Evolutionary conservation across 2,329 filamentous ascomycete genomes (phyloP).

Genomic region (Stylonectria norvegica): DNA sequence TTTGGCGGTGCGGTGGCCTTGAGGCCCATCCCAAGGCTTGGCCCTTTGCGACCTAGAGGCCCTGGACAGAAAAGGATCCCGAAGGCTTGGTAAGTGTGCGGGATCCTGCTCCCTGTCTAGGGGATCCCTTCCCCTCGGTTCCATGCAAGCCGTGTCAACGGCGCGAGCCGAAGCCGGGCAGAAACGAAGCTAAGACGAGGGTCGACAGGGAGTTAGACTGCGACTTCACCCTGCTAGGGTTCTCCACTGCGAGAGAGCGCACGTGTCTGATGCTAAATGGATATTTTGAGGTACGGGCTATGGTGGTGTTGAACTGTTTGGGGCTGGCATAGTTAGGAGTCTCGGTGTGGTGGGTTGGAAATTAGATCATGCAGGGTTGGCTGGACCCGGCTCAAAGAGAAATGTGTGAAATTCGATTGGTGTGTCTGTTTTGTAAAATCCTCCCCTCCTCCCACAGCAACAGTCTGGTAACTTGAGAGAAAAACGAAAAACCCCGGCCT

Average conservation of each 20-base stretch:
- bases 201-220: slow-evolving; percentile 27
- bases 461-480: slow-evolving; percentile 9
- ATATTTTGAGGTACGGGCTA: slow-evolving; percentile 16
- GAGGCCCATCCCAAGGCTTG: slow-evolving; percentile 6
- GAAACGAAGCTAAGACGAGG: slow-evolving; percentile 31
- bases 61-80: slow-evolving; percentile 18
- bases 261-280: slow-evolving; percentile 37
- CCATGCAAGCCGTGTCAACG: slow-evolving; percentile 33
- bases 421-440: slow-evolving; percentile 27
- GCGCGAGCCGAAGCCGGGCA: slow-evolving; percentile 37
- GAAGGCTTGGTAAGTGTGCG: slow-evolving; percentile 30
- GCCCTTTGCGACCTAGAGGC: slow-evolving; percentile 12
- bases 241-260: slow-evolving; percentile 25
- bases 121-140: slow-evolving; percentile 14
- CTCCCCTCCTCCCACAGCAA: slow-evolving; percentile 26
- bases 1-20: slow-evolving; percentile 10
- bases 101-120: slow-evolving; percentile 24
- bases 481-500: slow-evolving; percentile 8
- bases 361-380: slow-evolving; percentile 19
- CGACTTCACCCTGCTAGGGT: slow-evolving; percentile 21
- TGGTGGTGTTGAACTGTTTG: not conserved
- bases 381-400: slow-evolving; percentile 17
- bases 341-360: slow-evolving; percentile 7
- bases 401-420: slow-evolving; percentile 29
- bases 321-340: not conserved